Base-by-base conservation (phyloP, 371 early-diverging fungal species). In the Circinella minor region DNA sequence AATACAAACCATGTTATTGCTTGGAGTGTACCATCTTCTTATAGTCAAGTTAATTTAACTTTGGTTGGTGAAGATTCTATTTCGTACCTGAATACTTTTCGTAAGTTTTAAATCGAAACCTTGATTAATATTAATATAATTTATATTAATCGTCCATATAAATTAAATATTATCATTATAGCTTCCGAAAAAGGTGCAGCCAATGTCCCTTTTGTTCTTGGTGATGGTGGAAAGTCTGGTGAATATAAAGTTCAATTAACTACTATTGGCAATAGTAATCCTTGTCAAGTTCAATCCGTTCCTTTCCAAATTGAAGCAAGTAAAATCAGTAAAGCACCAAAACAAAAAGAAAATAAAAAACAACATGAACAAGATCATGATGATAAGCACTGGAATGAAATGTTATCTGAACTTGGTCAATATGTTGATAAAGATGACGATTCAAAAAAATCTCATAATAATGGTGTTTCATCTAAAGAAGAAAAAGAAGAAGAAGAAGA, bases 41-140 rank as follows among this genome's bases (percentile, higher is more conserved):
- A 72, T 20, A 68, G 69, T 15, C 63, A 81, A 46, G 74, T 81
- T 11, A 78, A 81, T 39, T 38, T 81, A 38, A 78, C 81, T 11
- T 54, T 81, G 18, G 72, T 78, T 13, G 69, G 48, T 36, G 38
- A 71, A 36, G 63, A 62, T n/a, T 63, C 57, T 48, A 61, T 57
- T 47, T 43, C 49, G 36, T 39, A 59, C 39, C 51, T 82, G 69
- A 80, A 80, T 46, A 63, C 61, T 61, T 82, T 49, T 72, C 77
- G 82, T 82, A n/a, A 48, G 5, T 57, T 8, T 57, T 27, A 27
- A 27, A 27, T 27, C 27, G 27, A 27, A 27, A 0, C 27, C 2
- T 27, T 27, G 27, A 27, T 27, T 27, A 27, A 27, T 27, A 27
- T 27, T 27, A 27, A 27, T 27, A 27, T 27, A 27, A 27, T 27